Evolutionary conservation across 805 yeast genomes (phyloP), one percentile per base, ranked within the genome.

Genomic region (Saccharomycopsis malanga): DNA sequence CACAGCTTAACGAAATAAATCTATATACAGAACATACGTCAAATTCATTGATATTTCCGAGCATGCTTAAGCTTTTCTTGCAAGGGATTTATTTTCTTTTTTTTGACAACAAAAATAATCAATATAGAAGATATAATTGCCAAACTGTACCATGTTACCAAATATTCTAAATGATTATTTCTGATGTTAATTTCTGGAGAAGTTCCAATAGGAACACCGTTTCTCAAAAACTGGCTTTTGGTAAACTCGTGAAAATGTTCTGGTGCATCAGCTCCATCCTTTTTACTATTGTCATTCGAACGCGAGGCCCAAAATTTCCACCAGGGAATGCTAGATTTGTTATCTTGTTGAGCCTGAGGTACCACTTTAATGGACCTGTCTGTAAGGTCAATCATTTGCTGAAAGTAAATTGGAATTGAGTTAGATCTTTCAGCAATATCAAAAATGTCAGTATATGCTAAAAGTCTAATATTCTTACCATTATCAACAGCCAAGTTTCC

Each of bases 111-210:
- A 25, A 74, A 59, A 23, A 72, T 55, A 29, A 93, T 71, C 64
- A 87, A 74, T 29, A 83, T 76, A 0, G 88, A 57, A 32, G 95
- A 83, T 34, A 86, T 75, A 35, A 84, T 57, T 1, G 88, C 79
- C 37, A 91, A 73, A 0, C 96, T 95, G 62, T 86, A 91, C 98
- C 98, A 93, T 0, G 98, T 93, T 18, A 87, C 78, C 58, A 93
- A 67, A 62, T 93, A 93, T 62, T 91, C 96, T 62, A 89, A 66
- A 61, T 93, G 98, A 60, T 88, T 87, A 62, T 93, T 93, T 52
- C 83, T 79, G 60, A 87, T 74, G 55, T 81, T 89, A 29, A 91
- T 77, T 56, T 77, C 78, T n/a, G 96, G 89, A 6, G 71, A 65
- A 46, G 83, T 79, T 1, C 96, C 98, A 9, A 93, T 62, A 9